Evolutionary conservation across 768 basidiomycete genomes (phyloP).

Genomic region (Lyophyllum shimeji): DNA sequence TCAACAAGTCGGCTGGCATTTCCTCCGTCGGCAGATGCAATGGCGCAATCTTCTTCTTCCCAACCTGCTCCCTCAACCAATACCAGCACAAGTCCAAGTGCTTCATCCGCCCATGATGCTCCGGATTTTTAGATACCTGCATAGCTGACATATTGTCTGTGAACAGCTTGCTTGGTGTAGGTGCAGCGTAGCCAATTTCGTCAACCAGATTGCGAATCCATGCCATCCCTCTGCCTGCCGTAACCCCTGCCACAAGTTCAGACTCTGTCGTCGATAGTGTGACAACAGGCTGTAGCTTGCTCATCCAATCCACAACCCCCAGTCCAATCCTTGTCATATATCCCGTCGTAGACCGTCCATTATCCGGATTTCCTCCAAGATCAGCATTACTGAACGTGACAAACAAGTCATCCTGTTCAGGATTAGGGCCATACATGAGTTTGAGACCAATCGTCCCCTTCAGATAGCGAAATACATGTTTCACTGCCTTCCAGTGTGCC

Average conservation of each 20-base stretch:
- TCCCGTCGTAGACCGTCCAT: neutral
- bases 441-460: constrained; percentile 1
- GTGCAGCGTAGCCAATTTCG: constrained; percentile 18
- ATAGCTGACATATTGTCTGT: constrained; percentile 18
- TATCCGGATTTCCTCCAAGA: constrained; percentile 7
- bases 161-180: constrained; percentile 11
- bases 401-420: constrained; percentile 4
- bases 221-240: constrained; percentile 3
- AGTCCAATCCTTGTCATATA: neutral
- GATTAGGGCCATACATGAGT: neutral
- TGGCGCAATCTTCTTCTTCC: neutral
- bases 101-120: constrained; percentile 20
- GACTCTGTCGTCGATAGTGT: constrained; percentile 35
- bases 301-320: neutral
- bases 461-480: constrained; percentile 6
- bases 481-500: constrained; percentile 8
- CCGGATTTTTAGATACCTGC: constrained; percentile 28
- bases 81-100: neutral
- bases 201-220: constrained; percentile 27
- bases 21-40: neutral
- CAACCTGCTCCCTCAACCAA: neutral
- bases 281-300: constrained; percentile 7
- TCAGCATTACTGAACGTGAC: constrained; percentile 23
- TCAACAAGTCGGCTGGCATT: neutral
- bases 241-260: constrained; percentile 33